phyloP scores from a whole-genome alignment of 805 yeast genomes.

The Ogataea saltuana region DNA sequence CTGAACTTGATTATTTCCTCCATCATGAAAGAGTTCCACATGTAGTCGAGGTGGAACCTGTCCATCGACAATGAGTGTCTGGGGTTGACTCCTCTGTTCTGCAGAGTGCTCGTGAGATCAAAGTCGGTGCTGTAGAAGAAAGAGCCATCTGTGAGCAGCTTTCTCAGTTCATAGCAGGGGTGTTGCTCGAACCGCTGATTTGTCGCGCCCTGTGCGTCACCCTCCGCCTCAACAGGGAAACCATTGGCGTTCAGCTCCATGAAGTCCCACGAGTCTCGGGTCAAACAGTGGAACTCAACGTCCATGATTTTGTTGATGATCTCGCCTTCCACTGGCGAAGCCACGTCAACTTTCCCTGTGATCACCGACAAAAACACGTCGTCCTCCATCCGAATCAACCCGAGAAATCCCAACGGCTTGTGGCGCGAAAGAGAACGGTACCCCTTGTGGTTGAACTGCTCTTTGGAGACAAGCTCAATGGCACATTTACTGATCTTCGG shows the following conservation, averaged over 20 bases:
- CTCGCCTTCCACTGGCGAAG: slow-evolving; percentile 78
- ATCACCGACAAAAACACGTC: slow-evolving; percentile 78
- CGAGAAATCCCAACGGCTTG: slow-evolving; percentile 69
- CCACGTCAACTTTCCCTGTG: slow-evolving; percentile 74
- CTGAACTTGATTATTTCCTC: slow-evolving; percentile 75
- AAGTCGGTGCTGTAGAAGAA: slow-evolving; percentile 91
- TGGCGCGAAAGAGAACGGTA: slow-evolving; percentile 45
- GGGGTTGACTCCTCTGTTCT: slow-evolving; percentile 61
- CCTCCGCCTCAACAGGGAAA: slow-evolving; percentile 49
- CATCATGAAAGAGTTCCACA: slow-evolving; percentile 97
- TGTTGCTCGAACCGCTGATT: slow-evolving; percentile 50
- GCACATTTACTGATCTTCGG: slow-evolving; percentile 42
- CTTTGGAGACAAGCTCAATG: slow-evolving; percentile 47
- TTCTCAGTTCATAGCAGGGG: slow-evolving; percentile 80
- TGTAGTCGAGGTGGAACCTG: slow-evolving; percentile 77
- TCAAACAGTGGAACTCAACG: slow-evolving; percentile 85
- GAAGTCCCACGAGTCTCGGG: slow-evolving; percentile 77
- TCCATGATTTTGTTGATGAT: slow-evolving; percentile 74
- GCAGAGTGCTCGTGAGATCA: slow-evolving; percentile 86
- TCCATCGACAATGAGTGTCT: slow-evolving; percentile 48
- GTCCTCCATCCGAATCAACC: slow-evolving; percentile 68
- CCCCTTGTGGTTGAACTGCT: slow-evolving; percentile 38
- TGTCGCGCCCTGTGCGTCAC: not conserved
- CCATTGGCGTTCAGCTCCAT: slow-evolving; percentile 69
- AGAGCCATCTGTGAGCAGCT: slow-evolving; percentile 80